Base-by-base conservation (phyloP, 345 rosid species). In the Geranium brycei region DNA sequence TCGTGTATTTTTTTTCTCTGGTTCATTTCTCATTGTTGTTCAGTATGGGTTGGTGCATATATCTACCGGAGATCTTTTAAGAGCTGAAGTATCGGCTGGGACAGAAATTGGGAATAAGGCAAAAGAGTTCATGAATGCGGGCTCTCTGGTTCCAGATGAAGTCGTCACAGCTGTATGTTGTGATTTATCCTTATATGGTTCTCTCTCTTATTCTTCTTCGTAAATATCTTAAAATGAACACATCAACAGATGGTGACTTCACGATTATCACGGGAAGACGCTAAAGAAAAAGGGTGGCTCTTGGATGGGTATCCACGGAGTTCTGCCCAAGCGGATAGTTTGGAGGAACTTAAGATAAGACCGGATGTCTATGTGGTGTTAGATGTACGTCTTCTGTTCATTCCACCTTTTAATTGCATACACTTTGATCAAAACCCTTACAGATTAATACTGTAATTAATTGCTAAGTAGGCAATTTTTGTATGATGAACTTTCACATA, bases 261-360 rank as follows among this genome's bases (percentile, higher is more conserved):
- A 60, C 73, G 91, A 62, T 71, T 90, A 71, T 78, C 89, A 5
- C 78, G 68, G 18, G 78, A 82, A 74, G 97, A 91, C 76, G 89
- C 80, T 64, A 84, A 79, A 79, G 76, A 78, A 67, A 80, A 71
- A 16, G 96, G 96, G 57, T 92, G 98, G 98, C 96, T 89, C 77
- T 87, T 89, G 15, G 96, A 92, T 80, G 98, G 98, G 32, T 89
- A 80, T 71, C 98, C 96, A 35, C 68, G 93, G 71, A 87, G 80
- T 77, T 77, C 66, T 67, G 67, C 91, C 23, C 96, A 92, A 78
- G 89, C 93, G 35, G 82, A 87, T 61, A 84, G 87, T 79, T 79
- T 92, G 19, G 89, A 87, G 62, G 81, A 82, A 71, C 62, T 77
- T 61, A 89, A 89, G 41, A 72, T 92, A 62, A 77, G 81, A 72